phyloP scores from a whole-genome alignment of 2,329 filamentous ascomycete species.

The Rutstroemia sp. region DNA sequence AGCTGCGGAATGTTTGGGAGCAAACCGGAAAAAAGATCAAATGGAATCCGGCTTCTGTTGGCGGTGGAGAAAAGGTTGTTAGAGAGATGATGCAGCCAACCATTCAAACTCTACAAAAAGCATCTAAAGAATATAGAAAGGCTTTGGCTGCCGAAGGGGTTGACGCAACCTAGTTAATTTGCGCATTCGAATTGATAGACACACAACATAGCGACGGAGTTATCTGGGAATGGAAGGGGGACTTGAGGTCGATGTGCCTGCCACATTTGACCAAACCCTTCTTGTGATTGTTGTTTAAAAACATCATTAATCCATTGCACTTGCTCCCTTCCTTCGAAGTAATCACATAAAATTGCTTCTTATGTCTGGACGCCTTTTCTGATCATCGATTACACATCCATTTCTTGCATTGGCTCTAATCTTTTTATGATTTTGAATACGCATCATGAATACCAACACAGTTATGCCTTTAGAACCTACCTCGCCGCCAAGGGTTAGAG shows the following conservation, averaged over 20 bases:
- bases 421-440: conserved; percentile 14
- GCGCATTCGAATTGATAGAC: not conserved
- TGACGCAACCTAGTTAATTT: conserved; percentile 16
- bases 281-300: no score
- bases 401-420: not conserved
- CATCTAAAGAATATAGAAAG: conserved; percentile 62
- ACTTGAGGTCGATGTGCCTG: no score
- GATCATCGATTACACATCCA: conserved; percentile 1
- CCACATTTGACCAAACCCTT: no score
- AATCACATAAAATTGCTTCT: not conserved
- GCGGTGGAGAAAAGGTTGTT: conserved; percentile 71
- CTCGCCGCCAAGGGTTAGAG: conserved; percentile 9
- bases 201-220: conserved; percentile 26
- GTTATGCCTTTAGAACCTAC: conserved; percentile 9
- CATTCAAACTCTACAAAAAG: conserved; percentile 60
- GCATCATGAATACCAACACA: conserved; percentile 17
- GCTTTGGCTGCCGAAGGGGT: conserved; percentile 56
- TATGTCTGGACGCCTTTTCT: not conserved
- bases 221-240: conserved; percentile 10
- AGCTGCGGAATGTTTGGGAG: conserved; percentile 63
- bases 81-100: conserved; percentile 70
- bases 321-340: not conserved
- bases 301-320: no score
- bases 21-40: conserved; percentile 67
- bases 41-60: conserved; percentile 59